phyloP scores from a whole-genome alignment of 2,329 filamentous ascomycete species.

The Myriosclerotinia duriaeana region DNA sequence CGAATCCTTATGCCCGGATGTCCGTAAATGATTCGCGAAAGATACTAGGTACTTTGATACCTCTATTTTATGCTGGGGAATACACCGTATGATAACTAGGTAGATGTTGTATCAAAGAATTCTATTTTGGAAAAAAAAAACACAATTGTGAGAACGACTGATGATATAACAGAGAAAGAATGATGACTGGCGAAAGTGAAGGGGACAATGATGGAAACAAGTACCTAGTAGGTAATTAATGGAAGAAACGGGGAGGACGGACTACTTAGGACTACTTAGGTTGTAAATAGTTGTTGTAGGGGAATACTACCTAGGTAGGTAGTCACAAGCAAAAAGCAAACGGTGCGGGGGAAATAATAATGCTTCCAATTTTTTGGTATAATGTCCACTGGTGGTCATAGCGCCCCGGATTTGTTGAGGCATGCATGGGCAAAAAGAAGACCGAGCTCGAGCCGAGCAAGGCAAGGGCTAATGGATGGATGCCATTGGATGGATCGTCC shows the following conservation, averaged over 20 bases:
- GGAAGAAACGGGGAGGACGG: too few relatives aligned
- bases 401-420: conserved; percentile 5
- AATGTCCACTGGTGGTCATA: neutral
- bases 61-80: neutral
- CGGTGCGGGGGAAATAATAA: neutral
- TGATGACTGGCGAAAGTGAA: too few relatives aligned
- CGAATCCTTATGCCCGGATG: conserved; percentile 5
- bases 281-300: too few relatives aligned
- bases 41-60: conserved; percentile 13
- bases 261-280: neutral
- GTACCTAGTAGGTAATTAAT: too few relatives aligned
- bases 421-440: neutral
- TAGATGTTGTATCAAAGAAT: neutral
- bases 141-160: neutral
- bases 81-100: neutral
- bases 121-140: too few relatives aligned
- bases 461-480: neutral
- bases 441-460: neutral
- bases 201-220: too few relatives aligned
- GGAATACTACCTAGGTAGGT: too few relatives aligned
- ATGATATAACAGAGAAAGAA: neutral
- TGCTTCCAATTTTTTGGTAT: neutral
- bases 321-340: conserved; percentile 13
- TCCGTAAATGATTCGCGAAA: conserved; percentile 16
- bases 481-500: neutral